Evolutionary conservation across 345 rosid species (phyloP).

Genomic region (Sapria himalayana): DNA sequence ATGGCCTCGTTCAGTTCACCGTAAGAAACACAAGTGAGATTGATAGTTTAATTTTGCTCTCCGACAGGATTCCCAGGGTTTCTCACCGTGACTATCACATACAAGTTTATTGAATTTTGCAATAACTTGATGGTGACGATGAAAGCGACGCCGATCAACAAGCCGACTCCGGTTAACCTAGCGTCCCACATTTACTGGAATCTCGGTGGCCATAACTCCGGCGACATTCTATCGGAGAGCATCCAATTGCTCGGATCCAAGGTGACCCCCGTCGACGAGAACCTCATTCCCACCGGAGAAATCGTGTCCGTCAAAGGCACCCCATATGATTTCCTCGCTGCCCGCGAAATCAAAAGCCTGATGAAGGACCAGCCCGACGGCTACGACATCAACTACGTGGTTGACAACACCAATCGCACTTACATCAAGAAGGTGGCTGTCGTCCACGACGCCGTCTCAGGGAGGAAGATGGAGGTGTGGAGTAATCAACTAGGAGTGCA

Average conservation of each 20-base stretch:
- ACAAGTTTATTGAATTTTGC: constrained; percentile 25
- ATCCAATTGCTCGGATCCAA: constrained; percentile 26
- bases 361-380: constrained; percentile 32
- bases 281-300: constrained; percentile 64
- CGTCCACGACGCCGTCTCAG: constrained; percentile 28
- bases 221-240: constrained; percentile 37
- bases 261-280: constrained; percentile 42
- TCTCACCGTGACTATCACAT: constrained; percentile 36
- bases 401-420: constrained; percentile 12
- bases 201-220: constrained; percentile 47
- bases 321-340: constrained; percentile 39
- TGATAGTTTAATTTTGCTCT: neutral
- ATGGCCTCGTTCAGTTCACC: too few species aligned
- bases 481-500: constrained; percentile 52
- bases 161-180: constrained; percentile 52
- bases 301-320: constrained; percentile 22
- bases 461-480: constrained; percentile 68
- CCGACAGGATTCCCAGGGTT: constrained; percentile 55
- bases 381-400: constrained; percentile 59
- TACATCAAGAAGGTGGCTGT: constrained; percentile 34
- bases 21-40: too few species aligned
- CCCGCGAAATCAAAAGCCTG: constrained; percentile 24
- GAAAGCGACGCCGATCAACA: constrained; percentile 31
- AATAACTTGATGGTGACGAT: constrained; percentile 38
- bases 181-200: constrained; percentile 78